These are phyloP conservation scores for Pseudogymnoascus pannorum DNA, from an alignment of 2,329 filamentous ascomycete species.

Conservation along the genomic window DNA sequence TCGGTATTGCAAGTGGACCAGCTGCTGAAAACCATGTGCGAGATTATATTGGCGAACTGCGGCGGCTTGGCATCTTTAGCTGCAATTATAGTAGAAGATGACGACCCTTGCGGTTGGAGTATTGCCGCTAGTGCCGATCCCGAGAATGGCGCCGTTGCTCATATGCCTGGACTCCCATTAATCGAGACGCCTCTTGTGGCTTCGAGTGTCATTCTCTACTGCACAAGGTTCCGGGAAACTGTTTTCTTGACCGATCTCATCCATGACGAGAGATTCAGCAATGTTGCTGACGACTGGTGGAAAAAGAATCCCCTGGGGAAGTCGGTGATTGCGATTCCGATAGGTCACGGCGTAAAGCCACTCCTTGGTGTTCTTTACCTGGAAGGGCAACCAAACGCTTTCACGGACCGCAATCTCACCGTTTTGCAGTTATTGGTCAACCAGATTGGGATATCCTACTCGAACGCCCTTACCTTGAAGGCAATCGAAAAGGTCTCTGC, in stretches of 20 bases:
- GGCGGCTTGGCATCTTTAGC: constrained; percentile 63
- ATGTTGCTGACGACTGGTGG: constrained; percentile 63
- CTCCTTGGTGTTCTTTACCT: constrained; percentile 70
- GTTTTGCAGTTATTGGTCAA: constrained; percentile 66
- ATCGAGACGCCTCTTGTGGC: constrained; percentile 62
- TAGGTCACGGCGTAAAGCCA: constrained; percentile 62
- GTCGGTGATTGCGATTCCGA: constrained; percentile 73
- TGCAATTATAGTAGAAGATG: constrained; percentile 66
- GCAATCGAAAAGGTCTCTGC: constrained; percentile 70
- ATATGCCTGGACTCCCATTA: constrained; percentile 58
- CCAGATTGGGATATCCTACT: constrained; percentile 68
- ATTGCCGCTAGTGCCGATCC: constrained; percentile 68
- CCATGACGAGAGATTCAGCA: constrained; percentile 70
- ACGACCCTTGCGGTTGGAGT: constrained; percentile 51
- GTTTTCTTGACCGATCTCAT: constrained; percentile 69
- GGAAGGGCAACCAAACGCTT: constrained; percentile 66
- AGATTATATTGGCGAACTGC: constrained; percentile 72
- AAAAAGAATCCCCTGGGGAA: constrained; percentile 62
- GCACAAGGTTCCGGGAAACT: constrained; percentile 66
- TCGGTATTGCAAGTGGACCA: constrained; percentile 70
- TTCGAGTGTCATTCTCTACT: constrained; percentile 70
- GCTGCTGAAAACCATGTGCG: constrained; percentile 71
- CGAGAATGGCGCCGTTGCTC: constrained; percentile 59
- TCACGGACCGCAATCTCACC: constrained; percentile 65
- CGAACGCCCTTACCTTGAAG: constrained; percentile 60